Evolutionary conservation across 2,329 filamentous ascomycete species (phyloP).

Genomic region (Alternaria postmessia): DNA sequence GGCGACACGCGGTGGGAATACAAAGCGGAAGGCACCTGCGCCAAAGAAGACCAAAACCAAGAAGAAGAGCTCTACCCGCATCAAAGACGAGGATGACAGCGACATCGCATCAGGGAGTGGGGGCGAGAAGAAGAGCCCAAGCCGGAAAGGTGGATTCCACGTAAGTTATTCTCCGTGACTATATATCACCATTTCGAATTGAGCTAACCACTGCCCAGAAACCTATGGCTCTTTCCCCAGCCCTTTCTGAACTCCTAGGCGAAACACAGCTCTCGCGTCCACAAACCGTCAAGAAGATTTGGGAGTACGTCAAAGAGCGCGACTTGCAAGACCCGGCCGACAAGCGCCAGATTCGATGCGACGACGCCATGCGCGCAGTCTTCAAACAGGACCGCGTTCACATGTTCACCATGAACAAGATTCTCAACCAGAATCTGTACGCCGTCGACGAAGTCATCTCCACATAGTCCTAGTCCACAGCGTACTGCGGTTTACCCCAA

Average conservation of each 20-base stretch:
- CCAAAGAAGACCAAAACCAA: slow-evolving; percentile 71
- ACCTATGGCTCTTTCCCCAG: slow-evolving; percentile 75
- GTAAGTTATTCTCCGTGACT: slow-evolving; percentile 55
- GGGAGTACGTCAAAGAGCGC: slow-evolving; percentile 90
- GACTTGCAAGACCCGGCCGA: slow-evolving; percentile 90
- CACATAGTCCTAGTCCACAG: not conserved
- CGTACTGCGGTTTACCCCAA: not conserved
- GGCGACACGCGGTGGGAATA: slow-evolving; percentile 77
- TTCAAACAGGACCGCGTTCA: slow-evolving; percentile 92
- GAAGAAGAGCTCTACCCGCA: slow-evolving; percentile 76
- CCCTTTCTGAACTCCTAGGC: slow-evolving; percentile 74
- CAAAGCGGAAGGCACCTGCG: slow-evolving; percentile 59
- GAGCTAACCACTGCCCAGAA: slow-evolving; percentile 61
- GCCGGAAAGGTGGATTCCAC: slow-evolving; percentile 89
- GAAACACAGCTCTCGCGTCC: slow-evolving; percentile 87
- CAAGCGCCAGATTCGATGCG: slow-evolving; percentile 91
- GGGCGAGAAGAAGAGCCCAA: slow-evolving; percentile 69
- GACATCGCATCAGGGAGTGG: slow-evolving; percentile 71
- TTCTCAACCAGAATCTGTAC: slow-evolving; percentile 88
- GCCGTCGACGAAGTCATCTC: slow-evolving; percentile 71
- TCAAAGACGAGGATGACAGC: slow-evolving; percentile 81
- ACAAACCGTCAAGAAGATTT: slow-evolving; percentile 94
- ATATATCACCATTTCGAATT: slow-evolving; percentile 12
- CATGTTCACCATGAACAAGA: slow-evolving; percentile 99
- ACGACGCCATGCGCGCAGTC: slow-evolving; percentile 87